These are phyloP conservation scores for Monosporascus sp. DNA, from an alignment of 2,329 filamentous ascomycete species.

Conservation along the genomic window DNA sequence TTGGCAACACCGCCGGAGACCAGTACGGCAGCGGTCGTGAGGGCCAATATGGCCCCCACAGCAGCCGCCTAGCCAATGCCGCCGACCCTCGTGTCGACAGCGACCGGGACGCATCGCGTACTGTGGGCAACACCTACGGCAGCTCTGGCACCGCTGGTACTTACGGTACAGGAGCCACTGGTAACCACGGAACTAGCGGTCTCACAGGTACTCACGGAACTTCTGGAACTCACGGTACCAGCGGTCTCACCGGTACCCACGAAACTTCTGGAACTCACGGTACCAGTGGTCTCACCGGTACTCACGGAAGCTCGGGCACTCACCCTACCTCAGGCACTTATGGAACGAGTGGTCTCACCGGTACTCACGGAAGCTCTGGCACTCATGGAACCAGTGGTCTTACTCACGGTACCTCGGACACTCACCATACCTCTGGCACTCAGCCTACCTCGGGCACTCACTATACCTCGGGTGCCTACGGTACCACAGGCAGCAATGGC, in stretches of 20 bases:
- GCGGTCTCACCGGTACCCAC: slow-evolving; percentile 22
- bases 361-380: slow-evolving; percentile 13
- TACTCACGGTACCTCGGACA: slow-evolving; percentile 19
- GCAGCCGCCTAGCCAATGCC: slow-evolving; percentile 39
- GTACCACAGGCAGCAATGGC: slow-evolving; percentile 17
- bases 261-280: slow-evolving; percentile 1
- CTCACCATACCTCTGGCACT: slow-evolving; percentile 18
- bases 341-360: slow-evolving; percentile 25
- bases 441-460: slow-evolving; percentile 29
- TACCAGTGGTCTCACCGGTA: slow-evolving; percentile 24
- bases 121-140: slow-evolving; percentile 27
- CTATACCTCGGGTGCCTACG: slow-evolving; percentile 22
- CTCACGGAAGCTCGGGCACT: slow-evolving; percentile 21
- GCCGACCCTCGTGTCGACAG: slow-evolving; percentile 47
- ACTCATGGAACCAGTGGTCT: slow-evolving; percentile 3
- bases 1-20: slow-evolving; percentile 23
- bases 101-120: slow-evolving; percentile 37
- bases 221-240: slow-evolving; percentile 17
- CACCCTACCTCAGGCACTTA: slow-evolving; percentile 17
- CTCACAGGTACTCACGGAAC: slow-evolving; percentile 11
- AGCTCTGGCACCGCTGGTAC: slow-evolving; percentile 17
- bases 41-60: slow-evolving; percentile 37
- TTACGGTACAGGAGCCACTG: slow-evolving; percentile 20
- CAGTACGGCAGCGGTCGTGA: slow-evolving; percentile 25
- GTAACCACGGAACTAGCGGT: slow-evolving; percentile 22